Conservation (phyloP, 805 yeast genomes). For the Candida pseudoglaebosa region DNA sequence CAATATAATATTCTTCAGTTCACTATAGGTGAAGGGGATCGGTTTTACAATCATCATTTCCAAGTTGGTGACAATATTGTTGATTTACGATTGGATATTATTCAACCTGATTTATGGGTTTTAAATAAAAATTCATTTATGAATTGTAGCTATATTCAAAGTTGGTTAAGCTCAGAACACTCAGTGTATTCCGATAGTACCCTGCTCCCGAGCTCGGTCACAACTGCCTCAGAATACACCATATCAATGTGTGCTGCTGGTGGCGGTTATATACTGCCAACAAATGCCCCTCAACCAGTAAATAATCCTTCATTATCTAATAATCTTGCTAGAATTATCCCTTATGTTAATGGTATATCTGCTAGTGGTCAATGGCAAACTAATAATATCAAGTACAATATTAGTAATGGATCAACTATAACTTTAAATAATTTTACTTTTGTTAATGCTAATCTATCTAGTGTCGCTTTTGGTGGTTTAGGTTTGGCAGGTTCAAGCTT, state of each 20-base stretch:
- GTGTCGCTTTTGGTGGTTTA: slow-evolving; percentile 27
- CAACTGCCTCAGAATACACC: slow-evolving; percentile 18
- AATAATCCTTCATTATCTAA: slow-evolving; percentile 10
- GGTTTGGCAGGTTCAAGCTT: slow-evolving; percentile 30
- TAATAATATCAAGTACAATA: slow-evolving; percentile 19
- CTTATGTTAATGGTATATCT: slow-evolving; percentile 22
- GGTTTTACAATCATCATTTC: background rate
- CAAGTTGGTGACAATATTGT: slow-evolving; percentile 3
- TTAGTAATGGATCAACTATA: slow-evolving; percentile 11
- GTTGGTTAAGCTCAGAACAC: slow-evolving; percentile 17
- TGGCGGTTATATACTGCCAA: slow-evolving; percentile 19
- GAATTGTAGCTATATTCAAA: slow-evolving; percentile 20
- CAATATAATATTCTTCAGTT: background rate
- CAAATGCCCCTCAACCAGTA: slow-evolving; percentile 11
- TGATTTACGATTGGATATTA: slow-evolving; percentile 22
- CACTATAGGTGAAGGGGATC: background rate
- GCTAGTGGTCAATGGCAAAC: slow-evolving; percentile 27
- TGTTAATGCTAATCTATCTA: slow-evolving; percentile 20
- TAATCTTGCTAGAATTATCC: slow-evolving; percentile 17
- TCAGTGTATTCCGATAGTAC: slow-evolving; percentile 1
- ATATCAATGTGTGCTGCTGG: slow-evolving; percentile 25
- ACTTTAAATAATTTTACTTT: slow-evolving; percentile 22
- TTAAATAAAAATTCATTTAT: slow-evolving; percentile 22
- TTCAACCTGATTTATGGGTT: slow-evolving; percentile 40
- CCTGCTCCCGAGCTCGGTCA: slow-evolving; percentile 12